These are phyloP conservation scores for Adenanthera pavonina DNA, from an alignment of 306 rosid genomes.

Conservation along the genomic window DNA sequence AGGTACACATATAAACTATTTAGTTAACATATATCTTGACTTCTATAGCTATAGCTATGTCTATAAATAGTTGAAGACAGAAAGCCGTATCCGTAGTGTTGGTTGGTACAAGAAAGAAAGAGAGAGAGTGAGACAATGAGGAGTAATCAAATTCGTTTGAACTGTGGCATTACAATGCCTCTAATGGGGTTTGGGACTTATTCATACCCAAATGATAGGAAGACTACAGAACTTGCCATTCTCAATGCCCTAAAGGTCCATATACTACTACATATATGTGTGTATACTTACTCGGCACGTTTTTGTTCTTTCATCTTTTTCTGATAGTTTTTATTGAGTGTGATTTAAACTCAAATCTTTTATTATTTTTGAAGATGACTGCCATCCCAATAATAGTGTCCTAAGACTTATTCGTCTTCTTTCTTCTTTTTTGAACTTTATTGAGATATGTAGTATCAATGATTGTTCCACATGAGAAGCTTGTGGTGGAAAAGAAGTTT, in stretches of 20 bases:
- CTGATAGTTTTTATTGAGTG: no score
- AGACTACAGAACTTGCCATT: conserved; percentile 65
- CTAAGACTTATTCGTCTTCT: no score
- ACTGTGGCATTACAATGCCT: conserved; percentile 81
- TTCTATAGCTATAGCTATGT: conserved; percentile 43
- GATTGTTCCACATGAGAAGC: no score
- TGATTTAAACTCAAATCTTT: no score
- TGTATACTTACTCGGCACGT: background rate
- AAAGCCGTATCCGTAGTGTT: conserved; percentile 39
- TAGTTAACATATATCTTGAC: conserved; percentile 43
- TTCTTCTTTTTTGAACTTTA: no score
- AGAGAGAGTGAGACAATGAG: conserved; percentile 41
- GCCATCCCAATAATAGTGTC: no score
- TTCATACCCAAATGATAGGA: conserved; percentile 65
- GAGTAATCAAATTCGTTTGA: conserved; percentile 66
- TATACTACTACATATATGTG: background rate
- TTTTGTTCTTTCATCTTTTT: background rate
- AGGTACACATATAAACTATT: background rate
- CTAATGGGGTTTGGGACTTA: conserved; percentile 86
- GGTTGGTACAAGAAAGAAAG: background rate
- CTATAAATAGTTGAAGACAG: conserved; percentile 51
- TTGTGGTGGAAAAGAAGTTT: no score
- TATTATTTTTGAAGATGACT: no score
- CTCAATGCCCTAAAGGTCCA: conserved; percentile 80
- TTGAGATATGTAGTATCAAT: no score